Base-by-base conservation (phyloP, 2,329 filamentous ascomycete genomes). In the Fusarium sp. region DNA sequence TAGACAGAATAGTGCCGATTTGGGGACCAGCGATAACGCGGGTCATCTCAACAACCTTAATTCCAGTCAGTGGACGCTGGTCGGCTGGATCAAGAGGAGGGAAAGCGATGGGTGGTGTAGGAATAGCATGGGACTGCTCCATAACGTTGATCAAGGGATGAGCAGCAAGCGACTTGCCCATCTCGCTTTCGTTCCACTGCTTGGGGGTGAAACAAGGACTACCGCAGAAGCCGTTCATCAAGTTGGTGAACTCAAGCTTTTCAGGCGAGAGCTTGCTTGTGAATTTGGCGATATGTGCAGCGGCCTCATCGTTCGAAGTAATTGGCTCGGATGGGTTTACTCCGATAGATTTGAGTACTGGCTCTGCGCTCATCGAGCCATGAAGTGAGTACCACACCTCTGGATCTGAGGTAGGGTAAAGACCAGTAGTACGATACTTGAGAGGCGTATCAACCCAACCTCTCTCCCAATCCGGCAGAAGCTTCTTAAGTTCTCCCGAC, bases 381-480 rank as follows among this genome's bases (percentile, higher is more conserved):
- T 87, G 84, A 1, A 87, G 76, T 13, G 83, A 83, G 70, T 84
- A 87, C 81, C 82, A 85, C 1, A 81, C 79, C 1, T 78, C 76
- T 0, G 78, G 73, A 34, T 83, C 75, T n/a, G 78, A 80, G 1
- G 85, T 87, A 9, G 80, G 82, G 64, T 86, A 87, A 45, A 85
- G 79, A 3, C 79, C 81, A 3, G 65, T 67, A 3, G 65, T 59
- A 4, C 65, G 60, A 13, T 65, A 65, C 15, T 65, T 65, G 7
- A 65, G 40, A 5, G 60, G 62, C 1, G 62, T 65, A 3, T 59
- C 61, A 11, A 64, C 60, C 61, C 61, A 65, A 4, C 61, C 61
- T 28, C n/a, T 22, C 19, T 64, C 61, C 61, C 61, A 64, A 26
- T 64, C 40, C 3, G 61, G 52, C 2, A 59, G 4, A 0, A 64